Percentiles rank a stretch among this genome's conserved stretches.
Conservation (phyloP, 2,329 filamentous ascomycete species). For the Aspergillus sp. region DNA sequence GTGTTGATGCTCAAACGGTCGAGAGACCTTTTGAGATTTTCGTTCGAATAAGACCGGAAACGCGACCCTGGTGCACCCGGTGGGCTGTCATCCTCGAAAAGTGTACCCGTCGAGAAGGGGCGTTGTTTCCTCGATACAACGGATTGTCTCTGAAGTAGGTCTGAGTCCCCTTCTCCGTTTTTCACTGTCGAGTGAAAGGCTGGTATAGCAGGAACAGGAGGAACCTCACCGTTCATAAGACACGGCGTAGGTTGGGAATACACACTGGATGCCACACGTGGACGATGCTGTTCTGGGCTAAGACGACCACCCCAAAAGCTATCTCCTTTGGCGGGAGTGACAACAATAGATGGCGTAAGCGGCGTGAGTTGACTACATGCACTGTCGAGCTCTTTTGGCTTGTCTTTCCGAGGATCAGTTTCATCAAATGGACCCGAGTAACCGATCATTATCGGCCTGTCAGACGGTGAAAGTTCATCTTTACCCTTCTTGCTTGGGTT, state of each 20-base stretch:
- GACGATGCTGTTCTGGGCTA: constrained; percentile 17
- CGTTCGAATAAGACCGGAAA: constrained; percentile 21
- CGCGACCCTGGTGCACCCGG: constrained; percentile 3
- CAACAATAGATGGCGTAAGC: constrained; percentile 41
- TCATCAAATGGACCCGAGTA: constrained; percentile 36
- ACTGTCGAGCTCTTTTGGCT: constrained; percentile 21
- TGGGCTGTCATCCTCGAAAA: constrained; percentile 32
- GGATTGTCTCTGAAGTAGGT: constrained; percentile 11
- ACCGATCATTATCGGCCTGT: constrained; percentile 43
- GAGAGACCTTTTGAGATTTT: constrained; percentile 25
- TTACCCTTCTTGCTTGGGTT: constrained; percentile 20
- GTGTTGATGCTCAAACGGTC: constrained; percentile 31
- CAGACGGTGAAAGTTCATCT: constrained; percentile 39
- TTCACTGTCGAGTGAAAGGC: constrained; percentile 18
- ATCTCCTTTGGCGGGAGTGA: constrained; percentile 41
- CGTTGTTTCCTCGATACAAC: constrained; percentile 20
- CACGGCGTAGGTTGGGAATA: constrained; percentile 39
- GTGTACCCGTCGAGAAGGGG: constrained; percentile 29
- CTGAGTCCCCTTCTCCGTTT: constrained; percentile 8
- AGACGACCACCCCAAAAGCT: constrained; percentile 28
- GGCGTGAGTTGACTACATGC: constrained; percentile 29
- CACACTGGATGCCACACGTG: constrained; percentile 37
- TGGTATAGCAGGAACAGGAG: constrained; percentile 40
- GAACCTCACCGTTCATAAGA: constrained; percentile 23
- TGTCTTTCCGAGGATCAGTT: constrained; percentile 10